phyloP scores from a whole-genome alignment of 371 early-diverging fungal genomes.

The Phascolomyces articulosus region DNA sequence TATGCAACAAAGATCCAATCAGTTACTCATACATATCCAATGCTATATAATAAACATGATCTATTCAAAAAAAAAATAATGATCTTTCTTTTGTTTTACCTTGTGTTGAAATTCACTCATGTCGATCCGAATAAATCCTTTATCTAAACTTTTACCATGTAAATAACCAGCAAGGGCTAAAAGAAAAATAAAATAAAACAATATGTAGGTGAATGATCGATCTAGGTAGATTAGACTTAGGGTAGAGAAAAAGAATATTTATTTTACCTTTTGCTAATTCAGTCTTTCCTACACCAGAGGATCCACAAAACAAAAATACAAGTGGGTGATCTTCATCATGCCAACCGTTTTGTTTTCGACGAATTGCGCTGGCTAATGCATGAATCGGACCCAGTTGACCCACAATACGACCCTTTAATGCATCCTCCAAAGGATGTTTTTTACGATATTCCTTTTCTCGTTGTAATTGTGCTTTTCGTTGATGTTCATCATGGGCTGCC shows the following conservation, averaged over 20 bases:
- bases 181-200: constrained; percentile 6
- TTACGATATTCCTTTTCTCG: constrained; percentile 56
- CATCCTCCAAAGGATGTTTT: constrained; percentile 59
- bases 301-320: constrained; percentile 75
- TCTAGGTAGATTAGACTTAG: too few species aligned
- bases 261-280: constrained; percentile 68
- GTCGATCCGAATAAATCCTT: constrained; percentile 67
- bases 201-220: too few species aligned
- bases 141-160: constrained; percentile 51
- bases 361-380: constrained; percentile 63
- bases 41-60: not conserved
- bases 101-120: constrained; percentile 73
- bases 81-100: too few species aligned
- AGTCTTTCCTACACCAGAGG: constrained; percentile 78
- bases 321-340: constrained; percentile 68
- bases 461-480: constrained; percentile 39
- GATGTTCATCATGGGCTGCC: constrained; percentile 45
- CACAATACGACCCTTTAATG: constrained; percentile 51
- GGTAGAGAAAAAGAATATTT: not conserved
- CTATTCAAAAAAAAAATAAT: not conserved
- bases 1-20: too few species aligned
- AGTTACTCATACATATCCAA: too few species aligned
- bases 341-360: constrained; percentile 70
- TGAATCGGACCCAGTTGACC: constrained; percentile 73
- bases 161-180: constrained; percentile 53